phyloP scores from a whole-genome alignment of 2,329 filamentous ascomycete species.

The Dothideomycetes sp. region DNA sequence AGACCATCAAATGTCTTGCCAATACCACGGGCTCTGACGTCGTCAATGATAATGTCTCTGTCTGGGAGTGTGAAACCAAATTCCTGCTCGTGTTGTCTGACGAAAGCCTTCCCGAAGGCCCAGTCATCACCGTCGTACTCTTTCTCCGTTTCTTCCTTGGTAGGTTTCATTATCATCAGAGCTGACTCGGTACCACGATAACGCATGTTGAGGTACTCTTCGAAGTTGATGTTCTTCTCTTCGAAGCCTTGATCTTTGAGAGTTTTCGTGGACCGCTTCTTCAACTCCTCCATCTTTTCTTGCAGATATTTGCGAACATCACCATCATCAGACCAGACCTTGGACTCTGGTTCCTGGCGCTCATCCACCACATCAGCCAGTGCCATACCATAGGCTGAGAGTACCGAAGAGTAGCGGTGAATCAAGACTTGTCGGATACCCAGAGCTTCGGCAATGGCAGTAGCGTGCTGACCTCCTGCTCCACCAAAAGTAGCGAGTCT shows the following conservation, averaged over 20 bases:
- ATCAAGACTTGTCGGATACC: constrained; percentile 78
- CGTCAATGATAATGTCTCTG: constrained; percentile 80
- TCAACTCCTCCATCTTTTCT: constrained; percentile 67
- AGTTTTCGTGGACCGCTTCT: constrained; percentile 57
- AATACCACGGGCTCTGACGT: constrained; percentile 78
- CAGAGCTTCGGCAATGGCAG: constrained; percentile 77
- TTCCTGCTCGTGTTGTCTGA: constrained; percentile 80
- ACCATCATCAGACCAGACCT: constrained; percentile 46
- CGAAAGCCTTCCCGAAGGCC: constrained; percentile 76
- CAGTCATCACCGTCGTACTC: constrained; percentile 56
- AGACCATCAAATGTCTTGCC: constrained; percentile 75
- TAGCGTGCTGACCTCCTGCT: constrained; percentile 82
- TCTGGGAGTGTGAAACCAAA: constrained; percentile 84
- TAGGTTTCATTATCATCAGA: constrained; percentile 75
- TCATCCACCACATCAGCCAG: constrained; percentile 89
- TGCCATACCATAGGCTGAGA: constrained; percentile 89
- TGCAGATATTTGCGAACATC: constrained; percentile 52
- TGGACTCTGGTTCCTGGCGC: constrained; percentile 64
- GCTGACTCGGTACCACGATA: constrained; percentile 86
- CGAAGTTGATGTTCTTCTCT: constrained; percentile 64
- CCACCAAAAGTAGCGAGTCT: constrained; percentile 87
- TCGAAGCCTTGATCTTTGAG: constrained; percentile 70
- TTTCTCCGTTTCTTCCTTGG: constrained; percentile 46
- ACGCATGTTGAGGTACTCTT: constrained; percentile 89
- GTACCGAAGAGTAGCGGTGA: constrained; percentile 76